Evolutionary conservation across 768 basidiomycete genomes (phyloP).

Genomic region (Candolleomyces efflorescens): DNA sequence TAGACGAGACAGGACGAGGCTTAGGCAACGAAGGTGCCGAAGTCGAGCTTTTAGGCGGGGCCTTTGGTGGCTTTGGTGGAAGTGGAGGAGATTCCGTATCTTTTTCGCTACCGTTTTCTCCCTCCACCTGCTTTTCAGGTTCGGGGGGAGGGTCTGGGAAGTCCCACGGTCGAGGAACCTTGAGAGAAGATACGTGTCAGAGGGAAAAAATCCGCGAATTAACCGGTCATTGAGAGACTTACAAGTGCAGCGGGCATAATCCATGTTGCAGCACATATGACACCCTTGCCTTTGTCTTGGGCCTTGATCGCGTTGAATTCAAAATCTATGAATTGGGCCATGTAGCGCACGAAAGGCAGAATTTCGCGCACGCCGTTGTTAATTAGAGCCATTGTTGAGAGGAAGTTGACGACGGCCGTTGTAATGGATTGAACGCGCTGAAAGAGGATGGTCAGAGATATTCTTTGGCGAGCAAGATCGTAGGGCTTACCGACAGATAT

Average conservation of each 20-base stretch:
- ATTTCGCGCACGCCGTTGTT: conserved; percentile 78
- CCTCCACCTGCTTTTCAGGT: conserved; percentile 11
- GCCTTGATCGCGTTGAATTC: conserved; percentile 64
- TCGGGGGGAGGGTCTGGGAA: conserved; percentile 39
- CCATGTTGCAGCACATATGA: conserved; percentile 91
- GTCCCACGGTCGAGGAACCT: conserved; percentile 79
- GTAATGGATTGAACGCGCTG: conserved; percentile 61
- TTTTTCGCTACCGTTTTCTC: background rate
- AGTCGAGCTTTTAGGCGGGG: background rate
- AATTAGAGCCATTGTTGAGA: conserved; percentile 67
- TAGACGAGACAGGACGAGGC: conserved; percentile 7
- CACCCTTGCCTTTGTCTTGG: conserved; percentile 68
- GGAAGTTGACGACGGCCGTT: conserved; percentile 62
- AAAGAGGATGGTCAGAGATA: background rate
- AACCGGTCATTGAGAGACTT: conserved; percentile 1
- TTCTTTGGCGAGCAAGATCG: background rate
- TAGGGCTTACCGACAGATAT: conserved; percentile 50
- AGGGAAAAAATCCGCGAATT: background rate
- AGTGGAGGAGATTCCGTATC: background rate
- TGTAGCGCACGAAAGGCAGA: conserved; percentile 80
- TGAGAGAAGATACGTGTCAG: background rate
- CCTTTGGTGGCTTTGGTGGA: background rate
- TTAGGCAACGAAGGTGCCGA: background rate
- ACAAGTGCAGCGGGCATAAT: conserved; percentile 76
- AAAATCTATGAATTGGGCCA: conserved; percentile 72